Evolutionary conservation across 1,139 yeast genomes (phyloP).

Genomic region (Debaryomyces singareniensis): DNA sequence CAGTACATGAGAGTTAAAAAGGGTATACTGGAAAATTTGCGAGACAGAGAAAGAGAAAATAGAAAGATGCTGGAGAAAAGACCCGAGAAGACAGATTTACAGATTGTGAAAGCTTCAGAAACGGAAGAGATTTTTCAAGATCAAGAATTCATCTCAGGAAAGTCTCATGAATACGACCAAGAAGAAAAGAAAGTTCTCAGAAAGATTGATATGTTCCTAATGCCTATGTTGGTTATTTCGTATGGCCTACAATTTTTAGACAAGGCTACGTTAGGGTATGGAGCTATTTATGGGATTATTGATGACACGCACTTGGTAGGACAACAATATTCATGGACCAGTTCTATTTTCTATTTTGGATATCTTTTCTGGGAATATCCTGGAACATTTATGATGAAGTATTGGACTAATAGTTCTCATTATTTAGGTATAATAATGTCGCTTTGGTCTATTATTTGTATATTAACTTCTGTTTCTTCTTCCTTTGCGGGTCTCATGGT

Average conservation of each 20-base stretch:
- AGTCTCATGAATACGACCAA: slow-evolving; percentile 33
- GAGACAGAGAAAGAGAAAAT: too few species aligned
- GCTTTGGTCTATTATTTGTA: slow-evolving; percentile 20
- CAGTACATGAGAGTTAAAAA: too few species aligned
- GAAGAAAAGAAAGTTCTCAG: slow-evolving; percentile 29
- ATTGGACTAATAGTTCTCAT: slow-evolving; percentile 22
- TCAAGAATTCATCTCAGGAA: too few species aligned
- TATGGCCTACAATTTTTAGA: slow-evolving; percentile 33
- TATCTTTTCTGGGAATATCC: slow-evolving; percentile 40
- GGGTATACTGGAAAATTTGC: too few species aligned
- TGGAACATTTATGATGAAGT: slow-evolving; percentile 21
- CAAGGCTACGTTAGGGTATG: slow-evolving; percentile 40
- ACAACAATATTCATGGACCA: slow-evolving; percentile 42
- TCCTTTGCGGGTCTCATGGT: slow-evolving; percentile 25
- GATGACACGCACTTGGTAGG: slow-evolving; percentile 28
- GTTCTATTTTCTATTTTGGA: slow-evolving; percentile 41
- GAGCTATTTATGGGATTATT: slow-evolving; percentile 23
- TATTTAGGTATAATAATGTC: slow-evolving; percentile 19
- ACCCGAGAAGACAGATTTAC: too few species aligned
- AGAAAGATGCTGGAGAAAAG: too few species aligned
- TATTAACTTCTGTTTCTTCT: slow-evolving; percentile 20
- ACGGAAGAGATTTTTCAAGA: background rate
- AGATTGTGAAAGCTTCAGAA: too few species aligned
- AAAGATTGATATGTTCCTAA: slow-evolving; percentile 33
- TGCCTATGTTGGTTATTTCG: slow-evolving; percentile 22